Conservation (phyloP, 345 rosid species). For the Salix arbutifolia region DNA sequence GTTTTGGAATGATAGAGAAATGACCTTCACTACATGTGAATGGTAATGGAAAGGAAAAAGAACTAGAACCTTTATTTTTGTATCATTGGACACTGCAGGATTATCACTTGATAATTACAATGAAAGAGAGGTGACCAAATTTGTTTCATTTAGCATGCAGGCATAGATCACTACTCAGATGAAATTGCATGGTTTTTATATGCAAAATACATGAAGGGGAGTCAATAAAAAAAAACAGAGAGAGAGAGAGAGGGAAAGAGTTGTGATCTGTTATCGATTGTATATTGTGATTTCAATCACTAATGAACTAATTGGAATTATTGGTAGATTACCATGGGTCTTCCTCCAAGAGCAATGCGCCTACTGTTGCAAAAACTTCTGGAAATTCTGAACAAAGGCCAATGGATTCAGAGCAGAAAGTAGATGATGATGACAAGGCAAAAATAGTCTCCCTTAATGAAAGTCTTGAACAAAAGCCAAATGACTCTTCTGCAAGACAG, state of each 20-base stretch:
- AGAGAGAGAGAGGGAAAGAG: neutral
- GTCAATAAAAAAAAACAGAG: too few species aligned
- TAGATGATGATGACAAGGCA: slow-evolving; percentile 30
- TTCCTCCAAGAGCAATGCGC: slow-evolving; percentile 27
- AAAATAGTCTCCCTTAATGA: slow-evolving; percentile 23
- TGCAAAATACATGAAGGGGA: too few species aligned
- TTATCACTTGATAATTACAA: neutral
- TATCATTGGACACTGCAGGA: neutral
- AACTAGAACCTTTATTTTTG: neutral
- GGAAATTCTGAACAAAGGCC: slow-evolving; percentile 25
- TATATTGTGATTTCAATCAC: neutral
- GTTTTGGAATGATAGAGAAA: too few species aligned
- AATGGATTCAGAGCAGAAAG: slow-evolving; percentile 23
- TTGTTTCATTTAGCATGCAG: neutral
- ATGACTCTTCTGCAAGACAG: slow-evolving; percentile 52
- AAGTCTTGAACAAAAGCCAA: slow-evolving; percentile 51
- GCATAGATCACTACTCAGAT: too few species aligned
- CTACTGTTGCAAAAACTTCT: slow-evolving; percentile 22
- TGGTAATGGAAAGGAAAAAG: neutral
- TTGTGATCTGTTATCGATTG: neutral
- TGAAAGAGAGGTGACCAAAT: neutral
- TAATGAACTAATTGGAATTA: neutral
- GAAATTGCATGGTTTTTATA: too few species aligned
- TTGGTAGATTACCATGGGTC: slow-evolving; percentile 23
- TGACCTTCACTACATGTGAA: too few species aligned